Conservation (phyloP, 2,329 filamentous ascomycete genomes). For the Ramichloridium luteum region DNA sequence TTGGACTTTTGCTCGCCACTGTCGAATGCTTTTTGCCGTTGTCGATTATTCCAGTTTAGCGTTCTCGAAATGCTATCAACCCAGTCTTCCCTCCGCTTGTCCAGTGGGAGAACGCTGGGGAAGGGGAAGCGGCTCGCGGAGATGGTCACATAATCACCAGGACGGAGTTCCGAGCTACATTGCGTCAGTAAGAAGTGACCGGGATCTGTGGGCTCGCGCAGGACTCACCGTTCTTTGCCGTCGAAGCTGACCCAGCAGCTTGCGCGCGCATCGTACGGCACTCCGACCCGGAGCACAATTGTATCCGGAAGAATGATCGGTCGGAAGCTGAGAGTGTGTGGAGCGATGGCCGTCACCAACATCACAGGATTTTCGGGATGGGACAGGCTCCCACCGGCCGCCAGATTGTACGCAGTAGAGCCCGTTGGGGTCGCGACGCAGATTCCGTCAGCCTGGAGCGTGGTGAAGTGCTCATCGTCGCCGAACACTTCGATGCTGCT, state of each 20-base stretch:
- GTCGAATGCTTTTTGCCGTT: constrained; percentile 57
- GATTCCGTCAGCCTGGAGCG: constrained; percentile 81
- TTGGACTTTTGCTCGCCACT: constrained; percentile 16
- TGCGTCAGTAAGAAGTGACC: constrained; percentile 1
- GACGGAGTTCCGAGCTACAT: constrained; percentile 46
- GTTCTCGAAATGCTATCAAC: constrained; percentile 69
- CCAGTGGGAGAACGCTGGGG: constrained; percentile 59
- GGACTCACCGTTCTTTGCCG: constrained; percentile 59
- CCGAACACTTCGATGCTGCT: constrained; percentile 85
- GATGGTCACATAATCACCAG: constrained; percentile 76
- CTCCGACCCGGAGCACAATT: constrained; percentile 80
- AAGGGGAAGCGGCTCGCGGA: constrained; percentile 72
- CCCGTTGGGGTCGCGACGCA: constrained; percentile 92
- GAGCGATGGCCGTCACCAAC: constrained; percentile 84
- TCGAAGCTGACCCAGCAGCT: constrained; percentile 97
- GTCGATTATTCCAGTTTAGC: constrained; percentile 68
- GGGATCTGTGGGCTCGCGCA: background rate
- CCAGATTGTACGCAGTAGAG: constrained; percentile 89
- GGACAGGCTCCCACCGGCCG: constrained; percentile 86
- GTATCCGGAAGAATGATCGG: constrained; percentile 96
- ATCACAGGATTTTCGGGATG: constrained; percentile 96
- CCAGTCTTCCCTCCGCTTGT: constrained; percentile 63
- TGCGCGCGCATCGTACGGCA: constrained; percentile 85
- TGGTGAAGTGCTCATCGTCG: constrained; percentile 91
- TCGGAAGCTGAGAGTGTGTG: constrained; percentile 86